Evolutionary conservation across 2,329 filamentous ascomycete species (phyloP), one percentile per base, ranked within the genome.

Genomic region (Cladobotryum mycophilum): DNA sequence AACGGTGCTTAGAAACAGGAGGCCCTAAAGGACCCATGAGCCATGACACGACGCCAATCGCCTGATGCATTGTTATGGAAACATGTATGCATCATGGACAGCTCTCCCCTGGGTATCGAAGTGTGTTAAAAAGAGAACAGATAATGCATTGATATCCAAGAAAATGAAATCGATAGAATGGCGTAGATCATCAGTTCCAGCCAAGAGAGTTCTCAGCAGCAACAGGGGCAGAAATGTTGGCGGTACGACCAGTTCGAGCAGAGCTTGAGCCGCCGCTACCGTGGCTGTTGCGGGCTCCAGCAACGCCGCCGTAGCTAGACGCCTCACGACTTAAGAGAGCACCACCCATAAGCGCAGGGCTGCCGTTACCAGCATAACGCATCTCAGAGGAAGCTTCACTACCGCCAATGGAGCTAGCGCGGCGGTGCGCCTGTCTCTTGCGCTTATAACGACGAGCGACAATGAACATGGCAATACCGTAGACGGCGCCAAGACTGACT

Each of bases 191-290:
- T 68, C 57, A 96, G 75, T 95, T 95, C 91, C 91, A 96, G 62
- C 91, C 91, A 58, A 96, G 80, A 47, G 89, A 95, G 78, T 96
- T 96, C 75, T 95, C 90, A 3, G 90, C 86, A 68, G 91, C 91
- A 56, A 96, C 87, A 3, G 91, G 91, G 34, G 89, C 88, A 55
- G 88, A 95, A 66, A 96, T 96, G 69, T 85, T 76, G 41, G 78
- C 76, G 3, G 78, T 81, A 44, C 79, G 75, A 18, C 69, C 77
- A 37, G 78, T 81, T 67, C 75, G 74, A 60, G 71, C 71, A 66
- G 71, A 74, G 48, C 73, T 76, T 47, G 73, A 74, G 54, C 86
- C 86, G 65, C 86, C 86, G 65, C 87, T 91, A 58, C 78, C 81
- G 49, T 85, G 81, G 60, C 81, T 84, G 66, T 82, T 76, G 50